A percentile compares a stretch with the other conserved stretches of the same genome.
Conservation (phyloP, 768 basidiomycete genomes). For the Tulasnella sp. region DNA sequence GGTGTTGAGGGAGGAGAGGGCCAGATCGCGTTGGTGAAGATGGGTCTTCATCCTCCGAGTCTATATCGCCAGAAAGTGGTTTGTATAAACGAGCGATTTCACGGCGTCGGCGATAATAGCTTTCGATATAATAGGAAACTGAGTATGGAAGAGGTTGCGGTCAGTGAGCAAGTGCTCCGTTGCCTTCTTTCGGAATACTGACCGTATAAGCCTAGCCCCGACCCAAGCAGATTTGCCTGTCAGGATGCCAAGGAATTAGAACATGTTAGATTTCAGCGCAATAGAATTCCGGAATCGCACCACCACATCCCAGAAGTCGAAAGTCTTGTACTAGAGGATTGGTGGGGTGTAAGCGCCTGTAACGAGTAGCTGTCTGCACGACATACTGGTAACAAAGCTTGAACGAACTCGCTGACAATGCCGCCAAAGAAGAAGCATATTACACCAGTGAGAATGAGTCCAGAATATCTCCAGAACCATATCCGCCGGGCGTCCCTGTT, state of each 20-base stretch:
- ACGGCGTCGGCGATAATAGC: constrained; percentile 70
- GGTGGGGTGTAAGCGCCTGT: neutral
- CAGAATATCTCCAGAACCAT: constrained; percentile 81
- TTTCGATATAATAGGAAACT: constrained; percentile 60
- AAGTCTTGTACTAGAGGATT: constrained; percentile 56
- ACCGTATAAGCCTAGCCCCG: constrained; percentile 60
- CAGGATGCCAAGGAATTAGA: constrained; percentile 27
- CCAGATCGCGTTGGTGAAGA: constrained; percentile 53
- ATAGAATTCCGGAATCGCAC: constrained; percentile 44
- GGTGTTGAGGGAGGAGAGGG: constrained; percentile 59
- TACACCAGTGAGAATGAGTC: constrained; percentile 62
- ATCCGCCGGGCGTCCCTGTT: constrained; percentile 68
- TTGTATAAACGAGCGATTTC: constrained; percentile 81
- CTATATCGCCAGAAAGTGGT: constrained; percentile 55
- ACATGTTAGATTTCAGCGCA: constrained; percentile 29
- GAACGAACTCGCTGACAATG: constrained; percentile 75
- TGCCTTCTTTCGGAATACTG: constrained; percentile 36
- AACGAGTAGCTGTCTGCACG: constrained; percentile 28
- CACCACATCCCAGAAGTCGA: constrained; percentile 67
- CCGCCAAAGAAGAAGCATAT: constrained; percentile 78
- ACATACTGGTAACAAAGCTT: constrained; percentile 67
- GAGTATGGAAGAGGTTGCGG: neutral
- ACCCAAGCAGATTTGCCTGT: constrained; percentile 77
- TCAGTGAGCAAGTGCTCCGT: neutral
- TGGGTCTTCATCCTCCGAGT: constrained; percentile 42